Percentiles rank a stretch among this genome's conserved stretches.
phyloP scores from a whole-genome alignment of 75 land plant species.

The Larix kaempferi region DNA sequence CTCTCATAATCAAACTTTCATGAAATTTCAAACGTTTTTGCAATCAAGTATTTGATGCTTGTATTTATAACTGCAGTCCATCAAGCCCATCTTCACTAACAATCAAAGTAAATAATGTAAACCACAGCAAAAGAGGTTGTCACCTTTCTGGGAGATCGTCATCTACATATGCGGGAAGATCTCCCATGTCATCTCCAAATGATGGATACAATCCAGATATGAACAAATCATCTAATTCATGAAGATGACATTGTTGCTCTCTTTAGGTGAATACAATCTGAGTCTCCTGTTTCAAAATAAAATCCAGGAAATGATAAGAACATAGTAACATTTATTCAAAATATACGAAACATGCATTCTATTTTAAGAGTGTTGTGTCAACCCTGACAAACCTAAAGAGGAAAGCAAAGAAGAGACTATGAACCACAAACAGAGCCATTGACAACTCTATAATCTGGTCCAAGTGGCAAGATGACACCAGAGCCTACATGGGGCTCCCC shows the following conservation, averaged over 20 bases:
- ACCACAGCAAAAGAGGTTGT: conserved; percentile 2
- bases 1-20: not conserved
- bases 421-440: conserved; percentile 41
- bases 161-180: conserved; percentile 9
- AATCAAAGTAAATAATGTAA: too few relatives aligned
- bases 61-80: not conserved
- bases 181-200: not conserved
- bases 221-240: conserved; percentile 9
- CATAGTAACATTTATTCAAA: not conserved
- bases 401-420: conserved; percentile 15
- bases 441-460: conserved; percentile 77
- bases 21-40: not conserved
- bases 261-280: conserved; percentile 21
- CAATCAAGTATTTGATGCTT: not conserved
- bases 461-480: conserved; percentile 92
- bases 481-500: conserved; percentile 60
- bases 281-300: conserved; percentile 26
- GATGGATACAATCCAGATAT: not conserved
- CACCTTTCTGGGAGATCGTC: conserved; percentile 21
- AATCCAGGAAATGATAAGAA: not conserved
- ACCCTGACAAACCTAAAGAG: conserved; percentile 9
- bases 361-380: conserved; percentile 15
- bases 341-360: conserved; percentile 10
- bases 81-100: not conserved
- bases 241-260: conserved; percentile 25